These are phyloP conservation scores for Salvia miltiorrhiza DNA, from an alignment of 257 asterid genomes.

Conservation along the genomic window DNA sequence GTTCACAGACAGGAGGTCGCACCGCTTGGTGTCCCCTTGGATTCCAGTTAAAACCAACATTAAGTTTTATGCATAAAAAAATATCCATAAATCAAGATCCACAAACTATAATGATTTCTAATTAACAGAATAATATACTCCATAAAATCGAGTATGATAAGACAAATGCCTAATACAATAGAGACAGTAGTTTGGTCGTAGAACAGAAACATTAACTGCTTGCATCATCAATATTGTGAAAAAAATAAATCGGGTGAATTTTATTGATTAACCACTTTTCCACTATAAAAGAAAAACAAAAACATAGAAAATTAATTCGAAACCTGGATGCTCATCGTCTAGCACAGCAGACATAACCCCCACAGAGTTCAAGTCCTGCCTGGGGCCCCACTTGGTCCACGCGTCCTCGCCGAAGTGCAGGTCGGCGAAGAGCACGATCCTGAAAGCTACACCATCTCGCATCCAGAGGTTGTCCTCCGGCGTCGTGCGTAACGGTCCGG, in stretches of 20 bases:
- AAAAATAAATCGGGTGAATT: too few species aligned
- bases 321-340: constrained; percentile 72
- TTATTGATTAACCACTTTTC: too few species aligned
- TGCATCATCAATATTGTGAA: not conserved
- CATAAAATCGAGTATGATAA: not conserved
- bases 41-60: too few species aligned
- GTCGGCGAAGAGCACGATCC: constrained; percentile 77
- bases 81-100: too few species aligned
- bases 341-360: constrained; percentile 65
- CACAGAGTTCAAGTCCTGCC: constrained; percentile 58
- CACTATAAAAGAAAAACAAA: too few species aligned
- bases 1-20: too few species aligned
- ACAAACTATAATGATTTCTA: too few species aligned
- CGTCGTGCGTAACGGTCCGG: constrained; percentile 9
- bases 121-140: too few species aligned
- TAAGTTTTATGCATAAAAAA: too few species aligned
- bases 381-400: constrained; percentile 86
- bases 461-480: constrained; percentile 36
- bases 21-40: too few species aligned
- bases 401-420: constrained; percentile 89
- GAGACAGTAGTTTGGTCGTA: not conserved
- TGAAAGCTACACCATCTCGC: constrained; percentile 49
- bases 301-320: not conserved
- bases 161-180: not conserved
- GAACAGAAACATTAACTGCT: not conserved